Evolutionary conservation across 495 filamentous ascomycete genomes (phyloP).

Genomic region (Parathielavia appendiculata): DNA sequence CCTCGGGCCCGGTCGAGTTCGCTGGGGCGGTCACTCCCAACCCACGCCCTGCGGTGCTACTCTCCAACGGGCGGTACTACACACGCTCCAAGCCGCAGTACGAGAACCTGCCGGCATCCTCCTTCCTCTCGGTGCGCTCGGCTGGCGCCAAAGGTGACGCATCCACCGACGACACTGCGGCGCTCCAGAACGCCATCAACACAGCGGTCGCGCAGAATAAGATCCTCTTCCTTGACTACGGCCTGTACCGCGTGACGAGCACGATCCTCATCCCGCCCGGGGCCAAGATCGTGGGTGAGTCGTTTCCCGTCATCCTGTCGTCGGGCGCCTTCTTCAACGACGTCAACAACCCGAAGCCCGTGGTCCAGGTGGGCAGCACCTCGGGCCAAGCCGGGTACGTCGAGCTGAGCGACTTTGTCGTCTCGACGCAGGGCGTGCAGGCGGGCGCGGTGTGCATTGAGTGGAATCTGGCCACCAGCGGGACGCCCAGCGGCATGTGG

Average conservation of each 20-base stretch:
- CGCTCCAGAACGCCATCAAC: conserved; percentile 55
- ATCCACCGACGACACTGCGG: conserved; percentile 62
- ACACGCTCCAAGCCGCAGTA: conserved; percentile 58
- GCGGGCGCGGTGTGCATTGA: conserved; percentile 70
- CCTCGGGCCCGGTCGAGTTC: conserved; percentile 34
- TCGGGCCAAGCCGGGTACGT: conserved; percentile 68
- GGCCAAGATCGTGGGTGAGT: conserved; percentile 71
- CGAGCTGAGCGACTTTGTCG: conserved; percentile 75
- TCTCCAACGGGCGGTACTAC: conserved; percentile 41
- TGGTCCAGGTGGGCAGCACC: conserved; percentile 68
- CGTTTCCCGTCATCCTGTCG: conserved; percentile 83
- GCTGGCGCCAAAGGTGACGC: conserved; percentile 71
- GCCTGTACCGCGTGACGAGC: conserved; percentile 59
- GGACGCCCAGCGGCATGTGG: conserved; percentile 76
- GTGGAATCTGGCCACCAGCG: conserved; percentile 59
- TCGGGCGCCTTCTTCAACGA: conserved; percentile 66
- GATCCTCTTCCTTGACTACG: conserved; percentile 55
- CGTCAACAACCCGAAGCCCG: conserved; percentile 60
- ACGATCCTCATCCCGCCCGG: conserved; percentile 60
- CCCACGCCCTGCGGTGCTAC: conserved; percentile 37
- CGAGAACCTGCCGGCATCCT: conserved; percentile 43
- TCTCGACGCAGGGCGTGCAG: conserved; percentile 61
- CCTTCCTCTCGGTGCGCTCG: conserved; percentile 57
- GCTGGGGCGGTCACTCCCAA: conserved; percentile 36
- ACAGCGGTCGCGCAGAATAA: conserved; percentile 54